Evolutionary conservation across 2,329 filamentous ascomycete genomes (phyloP).

Genomic region (Orbilia ellipsospora): DNA sequence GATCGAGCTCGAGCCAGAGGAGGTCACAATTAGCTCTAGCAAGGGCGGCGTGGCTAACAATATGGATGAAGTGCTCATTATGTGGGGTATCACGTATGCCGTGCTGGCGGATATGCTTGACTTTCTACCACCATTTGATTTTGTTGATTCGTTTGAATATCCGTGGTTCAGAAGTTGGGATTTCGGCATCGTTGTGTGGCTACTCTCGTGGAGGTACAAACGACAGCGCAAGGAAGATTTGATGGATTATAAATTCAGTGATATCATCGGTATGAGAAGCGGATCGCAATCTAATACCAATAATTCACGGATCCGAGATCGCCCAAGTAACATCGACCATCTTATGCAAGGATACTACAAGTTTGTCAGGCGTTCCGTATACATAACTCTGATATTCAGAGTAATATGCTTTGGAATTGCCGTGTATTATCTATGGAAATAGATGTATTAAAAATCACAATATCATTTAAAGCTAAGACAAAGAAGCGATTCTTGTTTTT

Average conservation of each 20-base stretch:
- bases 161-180: slow-evolving; percentile 75
- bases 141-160: slow-evolving; percentile 73
- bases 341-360: slow-evolving; percentile 47
- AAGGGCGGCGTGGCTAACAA: slow-evolving; percentile 65
- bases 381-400: slow-evolving; percentile 9
- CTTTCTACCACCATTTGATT: slow-evolving; percentile 72
- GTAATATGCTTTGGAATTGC: not conserved
- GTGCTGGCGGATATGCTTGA: slow-evolving; percentile 76
- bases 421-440: not conserved
- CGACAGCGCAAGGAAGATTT: slow-evolving; percentile 64
- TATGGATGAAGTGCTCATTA: slow-evolving; percentile 64
- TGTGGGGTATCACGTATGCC: slow-evolving; percentile 76
- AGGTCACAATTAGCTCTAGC: slow-evolving; percentile 71
- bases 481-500: not conserved
- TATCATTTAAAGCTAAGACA: not conserved
- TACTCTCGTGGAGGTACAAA: slow-evolving; percentile 71
- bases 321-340: slow-evolving; percentile 40
- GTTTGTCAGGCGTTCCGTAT: slow-evolving; percentile 32
- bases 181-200: slow-evolving; percentile 70
- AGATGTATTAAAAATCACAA: not conserved
- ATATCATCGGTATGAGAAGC: slow-evolving; percentile 35
- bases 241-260: slow-evolving; percentile 45
- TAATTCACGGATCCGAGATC: not conserved
- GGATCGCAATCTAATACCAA: not conserved
- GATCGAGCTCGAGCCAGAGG: slow-evolving; percentile 70